Percentiles rank a stretch among this genome's conserved stretches.
Evolutionary conservation across 768 basidiomycete species (phyloP).

Genomic region (Peribolospora baueri): DNA sequence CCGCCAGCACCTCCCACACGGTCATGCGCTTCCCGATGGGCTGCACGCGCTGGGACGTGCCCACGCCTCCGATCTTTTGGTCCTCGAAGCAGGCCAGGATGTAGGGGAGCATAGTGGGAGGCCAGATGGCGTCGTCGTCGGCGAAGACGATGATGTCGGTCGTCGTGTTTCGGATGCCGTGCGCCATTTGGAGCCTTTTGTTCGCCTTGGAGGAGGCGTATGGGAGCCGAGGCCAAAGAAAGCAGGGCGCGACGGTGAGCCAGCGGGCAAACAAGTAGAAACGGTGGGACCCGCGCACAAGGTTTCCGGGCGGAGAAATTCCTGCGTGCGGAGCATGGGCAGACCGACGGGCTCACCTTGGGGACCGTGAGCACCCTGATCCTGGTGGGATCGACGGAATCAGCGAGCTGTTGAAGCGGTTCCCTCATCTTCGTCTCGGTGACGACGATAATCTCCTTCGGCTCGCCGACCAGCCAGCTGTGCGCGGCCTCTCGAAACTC

Average conservation of each 20-base stretch:
- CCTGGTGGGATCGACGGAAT: constrained; percentile 49
- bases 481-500: constrained; percentile 83
- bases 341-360: background rate
- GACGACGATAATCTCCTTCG: constrained; percentile 55
- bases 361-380: constrained; percentile 10
- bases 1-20: constrained; percentile 84
- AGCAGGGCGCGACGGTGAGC: no score
- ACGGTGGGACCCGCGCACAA: no score
- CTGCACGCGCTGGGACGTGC: constrained; percentile 71
- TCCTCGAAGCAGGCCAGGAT: constrained; percentile 83
- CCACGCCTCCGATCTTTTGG: constrained; percentile 75
- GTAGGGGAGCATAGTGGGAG: constrained; percentile 65
- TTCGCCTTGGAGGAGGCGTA: constrained; percentile 78
- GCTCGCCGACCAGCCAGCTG: constrained; percentile 75
- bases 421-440: constrained; percentile 76
- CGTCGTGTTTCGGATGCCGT: constrained; percentile 69
- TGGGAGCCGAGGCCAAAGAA: constrained; percentile 20
- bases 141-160: constrained; percentile 58
- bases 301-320: no score
- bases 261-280: no score
- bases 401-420: constrained; percentile 67
- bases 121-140: constrained; percentile 92
- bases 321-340: no score
- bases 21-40: constrained; percentile 55
- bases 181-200: constrained; percentile 79